A percentile compares a stretch with the other conserved stretches of the same genome.
These are phyloP conservation scores for Ustilago lituana DNA, from an alignment of 1,284 basidiomycete genomes.

Conservation along the genomic window DNA sequence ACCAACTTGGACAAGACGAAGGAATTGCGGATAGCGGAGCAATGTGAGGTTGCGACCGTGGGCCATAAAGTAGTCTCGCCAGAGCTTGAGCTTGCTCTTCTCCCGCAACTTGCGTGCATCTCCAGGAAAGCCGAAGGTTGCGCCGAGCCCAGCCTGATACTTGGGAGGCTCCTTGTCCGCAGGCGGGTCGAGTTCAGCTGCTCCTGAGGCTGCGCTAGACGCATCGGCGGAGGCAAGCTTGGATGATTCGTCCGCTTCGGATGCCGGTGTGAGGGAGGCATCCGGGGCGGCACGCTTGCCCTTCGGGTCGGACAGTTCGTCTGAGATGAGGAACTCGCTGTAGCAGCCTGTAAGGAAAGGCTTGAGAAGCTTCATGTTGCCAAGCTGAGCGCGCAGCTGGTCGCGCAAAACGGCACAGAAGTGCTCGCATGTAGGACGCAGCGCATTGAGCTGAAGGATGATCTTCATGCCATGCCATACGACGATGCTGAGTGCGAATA, in stretches of 20 bases:
- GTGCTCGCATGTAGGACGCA: constrained; percentile 92
- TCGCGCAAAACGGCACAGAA: constrained; percentile 91
- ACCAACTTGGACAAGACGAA: constrained; percentile 94
- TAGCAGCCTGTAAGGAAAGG: constrained; percentile 91
- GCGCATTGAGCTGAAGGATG: constrained; percentile 91
- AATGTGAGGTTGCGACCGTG: constrained; percentile 90
- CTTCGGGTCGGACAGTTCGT: constrained; percentile 68
- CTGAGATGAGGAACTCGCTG: constrained; percentile 83
- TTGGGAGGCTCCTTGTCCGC: constrained; percentile 36
- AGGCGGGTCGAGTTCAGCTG: constrained; percentile 5
- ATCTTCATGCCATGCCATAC: constrained; percentile 96
- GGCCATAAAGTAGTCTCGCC: constrained; percentile 80
- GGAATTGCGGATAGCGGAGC: constrained; percentile 95
- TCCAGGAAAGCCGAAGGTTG: constrained; percentile 67
- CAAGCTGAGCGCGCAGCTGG: constrained; percentile 81
- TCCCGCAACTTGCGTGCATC: constrained; percentile 73
- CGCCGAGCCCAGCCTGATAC: constrained; percentile 61
- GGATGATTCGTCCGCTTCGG: constrained; percentile 20
- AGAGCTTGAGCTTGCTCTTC: constrained; percentile 95
- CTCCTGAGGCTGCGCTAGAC: constrained; percentile 14
- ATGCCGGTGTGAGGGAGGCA: constrained; percentile 18
- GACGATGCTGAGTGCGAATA: constrained; percentile 92
- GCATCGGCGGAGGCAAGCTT: constrained; percentile 3
- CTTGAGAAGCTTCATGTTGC: constrained; percentile 87
- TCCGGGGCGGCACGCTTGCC: constrained; percentile 56